Base-by-base conservation (phyloP, 2,329 filamentous ascomycete species). In the Lecanosticta acicola region DNA sequence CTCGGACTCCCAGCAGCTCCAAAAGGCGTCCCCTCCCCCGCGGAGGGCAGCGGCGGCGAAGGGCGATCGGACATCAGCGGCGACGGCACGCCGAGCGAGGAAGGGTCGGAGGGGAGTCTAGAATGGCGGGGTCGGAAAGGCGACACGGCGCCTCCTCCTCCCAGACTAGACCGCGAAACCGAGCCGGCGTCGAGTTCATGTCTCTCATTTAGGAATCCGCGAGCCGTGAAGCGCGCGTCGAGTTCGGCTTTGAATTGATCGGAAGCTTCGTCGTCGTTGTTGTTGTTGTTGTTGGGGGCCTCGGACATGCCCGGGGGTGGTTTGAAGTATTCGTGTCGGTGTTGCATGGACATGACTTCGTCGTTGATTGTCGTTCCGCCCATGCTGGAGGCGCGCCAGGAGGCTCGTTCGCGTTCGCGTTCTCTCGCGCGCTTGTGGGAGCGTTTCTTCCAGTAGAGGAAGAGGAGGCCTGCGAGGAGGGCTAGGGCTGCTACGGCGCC, bases 231-330 rank as follows among this genome's bases (percentile, higher is more conserved):
- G 1, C 42, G 46, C 3, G 49, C 52, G 18, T 55, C 52, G 3
- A 55, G 47, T 20, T 55, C 52, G 16, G 44, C 49, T 32, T 55
- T 55, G 44, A 50, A 40, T 3, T 34, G 34, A n/a, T 48, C 32
- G 13, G 39, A 43, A 2, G 46, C 36, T 19, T 52, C 46, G 9
- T 26, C 34, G 16, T 35, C 35, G 10, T 34, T 32, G 16, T 44
- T 39, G 4, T 24, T 36, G 2, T 46, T 40, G 20, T 29, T 38
- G 21, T 19, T n/a, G 14, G 8, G 13, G 8, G n/a, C 16, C 7
- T 17, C 33, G 11, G 33, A 7, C 13, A 35, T 14, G 16, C 16
- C 11, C 5, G 13, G 11, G 8, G 33, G 33, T 8, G 33, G 13
- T 11, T 29, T 29, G 24, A 29, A 29, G 37, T 39, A 39, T 10